Evolutionary conservation across 495 filamentous ascomycete genomes (phyloP).

Genomic region (Aspergillus olivimuriae): DNA sequence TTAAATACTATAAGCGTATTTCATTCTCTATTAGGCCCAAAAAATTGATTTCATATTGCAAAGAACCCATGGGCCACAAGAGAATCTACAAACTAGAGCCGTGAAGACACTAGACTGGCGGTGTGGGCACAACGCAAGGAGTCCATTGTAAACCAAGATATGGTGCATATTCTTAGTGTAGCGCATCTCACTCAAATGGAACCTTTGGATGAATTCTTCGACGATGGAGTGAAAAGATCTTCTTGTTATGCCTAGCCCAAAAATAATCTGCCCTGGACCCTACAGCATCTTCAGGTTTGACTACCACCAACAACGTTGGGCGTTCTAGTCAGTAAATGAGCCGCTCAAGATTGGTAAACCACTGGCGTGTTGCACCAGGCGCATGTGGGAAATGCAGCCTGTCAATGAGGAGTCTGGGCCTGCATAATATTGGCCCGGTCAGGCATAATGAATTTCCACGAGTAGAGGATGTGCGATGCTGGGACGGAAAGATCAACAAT

Average conservation of each 20-base stretch:
- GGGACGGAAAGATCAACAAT: too few relatives aligned
- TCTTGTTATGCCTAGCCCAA: background rate
- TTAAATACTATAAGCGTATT: slow-evolving; percentile 60
- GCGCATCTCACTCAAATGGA: background rate
- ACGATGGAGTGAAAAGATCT: background rate
- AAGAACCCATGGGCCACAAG: slow-evolving; percentile 71
- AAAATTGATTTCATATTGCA: slow-evolving; percentile 65
- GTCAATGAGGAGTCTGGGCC: too few relatives aligned
- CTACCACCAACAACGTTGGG: background rate
- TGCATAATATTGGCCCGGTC: too few relatives aligned
- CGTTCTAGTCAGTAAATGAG: background rate
- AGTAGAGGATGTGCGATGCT: too few relatives aligned
- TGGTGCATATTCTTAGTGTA: background rate
- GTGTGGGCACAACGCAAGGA: background rate
- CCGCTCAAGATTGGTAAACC: background rate
- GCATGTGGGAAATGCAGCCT: background rate
- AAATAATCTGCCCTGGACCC: background rate
- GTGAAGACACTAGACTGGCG: background rate
- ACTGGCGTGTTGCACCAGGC: background rate
- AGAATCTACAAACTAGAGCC: slow-evolving; percentile 53
- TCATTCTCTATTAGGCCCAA: slow-evolving; percentile 58
- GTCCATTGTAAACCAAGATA: background rate
- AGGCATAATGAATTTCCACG: too few relatives aligned
- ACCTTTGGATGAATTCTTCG: background rate
- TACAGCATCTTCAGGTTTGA: background rate